phyloP scores from a whole-genome alignment of 306 rosid species.

The Acacia acuminata region DNA sequence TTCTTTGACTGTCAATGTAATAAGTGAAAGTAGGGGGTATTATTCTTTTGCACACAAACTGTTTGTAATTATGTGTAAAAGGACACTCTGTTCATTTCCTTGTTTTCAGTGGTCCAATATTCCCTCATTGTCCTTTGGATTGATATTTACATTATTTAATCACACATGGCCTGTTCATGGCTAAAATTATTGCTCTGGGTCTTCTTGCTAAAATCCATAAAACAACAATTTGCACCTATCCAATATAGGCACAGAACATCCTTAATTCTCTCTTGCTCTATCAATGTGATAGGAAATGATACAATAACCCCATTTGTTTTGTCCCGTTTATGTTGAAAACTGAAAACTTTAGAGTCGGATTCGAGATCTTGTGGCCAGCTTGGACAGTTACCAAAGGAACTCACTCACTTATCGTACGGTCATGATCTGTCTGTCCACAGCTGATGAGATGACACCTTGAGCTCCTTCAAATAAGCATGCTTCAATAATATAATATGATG shows the following conservation, averaged over 20 bases:
- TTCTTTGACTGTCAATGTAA: not conserved
- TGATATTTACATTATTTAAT: not conserved
- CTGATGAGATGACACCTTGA: conserved; percentile 37
- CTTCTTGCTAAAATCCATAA: conserved; percentile 36
- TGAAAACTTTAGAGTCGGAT: conserved; percentile 1
- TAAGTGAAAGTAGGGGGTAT: not conserved
- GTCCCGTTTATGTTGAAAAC: conserved; percentile 27
- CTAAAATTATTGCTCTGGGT: conserved; percentile 42
- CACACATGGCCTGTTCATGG: conserved; percentile 44
- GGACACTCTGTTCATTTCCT: not conserved
- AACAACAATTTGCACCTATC: conserved; percentile 22
- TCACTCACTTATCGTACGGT: conserved; percentile 52
- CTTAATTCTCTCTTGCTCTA: conserved; percentile 26
- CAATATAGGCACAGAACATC: conserved; percentile 33
- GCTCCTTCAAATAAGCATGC: conserved; percentile 15
- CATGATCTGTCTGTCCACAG: conserved; percentile 57
- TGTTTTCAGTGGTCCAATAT: conserved; percentile 31
- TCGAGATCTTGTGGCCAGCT: conserved; percentile 44
- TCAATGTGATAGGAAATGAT: conserved; percentile 19
- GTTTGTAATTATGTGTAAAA: not conserved
- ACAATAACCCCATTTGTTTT: conserved; percentile 14
- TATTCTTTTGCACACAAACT: not conserved
- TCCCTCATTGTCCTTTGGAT: conserved; percentile 18
- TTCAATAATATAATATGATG: conserved; percentile 19
- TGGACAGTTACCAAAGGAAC: conserved; percentile 40